Percentiles rank a stretch among this genome's conserved stretches.
phyloP scores from a whole-genome alignment of 768 basidiomycete genomes.

The Trametes cubensis region DNA sequence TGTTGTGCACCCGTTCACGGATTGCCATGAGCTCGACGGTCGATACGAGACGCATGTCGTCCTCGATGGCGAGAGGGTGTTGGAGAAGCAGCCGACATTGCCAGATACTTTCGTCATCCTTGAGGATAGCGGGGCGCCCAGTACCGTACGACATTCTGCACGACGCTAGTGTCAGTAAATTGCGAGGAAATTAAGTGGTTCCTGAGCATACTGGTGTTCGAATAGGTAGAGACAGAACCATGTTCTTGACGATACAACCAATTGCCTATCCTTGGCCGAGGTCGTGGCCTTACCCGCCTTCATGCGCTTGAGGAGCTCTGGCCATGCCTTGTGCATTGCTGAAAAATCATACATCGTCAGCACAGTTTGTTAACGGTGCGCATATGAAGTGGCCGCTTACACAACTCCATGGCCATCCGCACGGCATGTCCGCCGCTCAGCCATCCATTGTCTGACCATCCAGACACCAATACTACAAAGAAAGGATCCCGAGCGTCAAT shows the following conservation, averaged over 20 bases:
- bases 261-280: conserved; percentile 67
- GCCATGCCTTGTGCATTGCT: conserved; percentile 95
- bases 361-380: background rate
- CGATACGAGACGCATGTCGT: conserved; percentile 93
- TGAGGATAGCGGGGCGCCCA: conserved; percentile 88
- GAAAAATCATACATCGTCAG: background rate
- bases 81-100: conserved; percentile 78
- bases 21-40: conserved; percentile 92
- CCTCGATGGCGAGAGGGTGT: conserved; percentile 88
- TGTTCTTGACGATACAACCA: conserved; percentile 81
- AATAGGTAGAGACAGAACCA: conserved; percentile 96
- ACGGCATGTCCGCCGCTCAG: conserved; percentile 95
- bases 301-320: conserved; percentile 78
- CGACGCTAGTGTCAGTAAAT: conserved; percentile 20
- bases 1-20: conserved; percentile 83
- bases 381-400: conserved; percentile 44
- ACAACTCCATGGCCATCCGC: conserved; percentile 93
- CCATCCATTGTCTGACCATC: conserved; percentile 97
- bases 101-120: conserved; percentile 89
- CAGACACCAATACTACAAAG: conserved; percentile 77
- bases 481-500: conserved; percentile 1
- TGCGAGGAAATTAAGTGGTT: no score
- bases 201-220: conserved; percentile 78
- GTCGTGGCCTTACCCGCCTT: conserved; percentile 59
- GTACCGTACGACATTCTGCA: conserved; percentile 90